Base-by-base conservation (phyloP, 1,284 basidiomycete species). In the Vanrija sp. region DNA sequence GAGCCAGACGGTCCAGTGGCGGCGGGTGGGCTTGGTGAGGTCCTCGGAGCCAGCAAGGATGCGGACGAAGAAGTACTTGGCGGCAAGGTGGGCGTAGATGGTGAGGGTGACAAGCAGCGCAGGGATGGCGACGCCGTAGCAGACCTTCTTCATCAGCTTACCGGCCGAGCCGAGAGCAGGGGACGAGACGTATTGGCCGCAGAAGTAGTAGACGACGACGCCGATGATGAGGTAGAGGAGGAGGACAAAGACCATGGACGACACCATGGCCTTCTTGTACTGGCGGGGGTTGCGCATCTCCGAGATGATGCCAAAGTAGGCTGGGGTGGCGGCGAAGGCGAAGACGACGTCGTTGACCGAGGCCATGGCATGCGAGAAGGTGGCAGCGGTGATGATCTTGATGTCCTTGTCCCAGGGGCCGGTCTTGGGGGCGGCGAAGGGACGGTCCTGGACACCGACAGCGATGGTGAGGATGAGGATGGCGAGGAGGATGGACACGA, bases 151-250 rank as follows among this genome's bases (percentile, higher is more conserved):
- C 56, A 78, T 66, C 21, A 73, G 49, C 1, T 57, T 46, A 43
- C 77, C 77, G 16, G 74, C 72, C 5, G 65, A 66, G 2, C 74
- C 73, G 21, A 76, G 69, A 9, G 75, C 72, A 1, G 76, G 76
- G 16, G 62, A 60, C 18, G 73, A 65, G 38, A 77, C 65, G 51
- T 71, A 73, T 54, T 73, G 66, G 6, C 76, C 75, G 46, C 68
- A 71, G 63, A 62, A 73, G 57, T 59, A 61, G 62, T 68, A 59
- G 46, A 63, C 49, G 38, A 55, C 48, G 15, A 62, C 51, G 29
- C 67, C 65, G 56, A 66, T 69, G 10, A 62, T 53, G 51, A 75
- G 60, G 56, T 73, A 72, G 15, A 67, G 56, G 44, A 68, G 62
- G 21, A 69, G 72, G 38, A 70, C 69, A 26, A 67, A 66, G 8